Base-by-base conservation (phyloP, 352 stramenopile species). In the Phytopythium boreale region DNA sequence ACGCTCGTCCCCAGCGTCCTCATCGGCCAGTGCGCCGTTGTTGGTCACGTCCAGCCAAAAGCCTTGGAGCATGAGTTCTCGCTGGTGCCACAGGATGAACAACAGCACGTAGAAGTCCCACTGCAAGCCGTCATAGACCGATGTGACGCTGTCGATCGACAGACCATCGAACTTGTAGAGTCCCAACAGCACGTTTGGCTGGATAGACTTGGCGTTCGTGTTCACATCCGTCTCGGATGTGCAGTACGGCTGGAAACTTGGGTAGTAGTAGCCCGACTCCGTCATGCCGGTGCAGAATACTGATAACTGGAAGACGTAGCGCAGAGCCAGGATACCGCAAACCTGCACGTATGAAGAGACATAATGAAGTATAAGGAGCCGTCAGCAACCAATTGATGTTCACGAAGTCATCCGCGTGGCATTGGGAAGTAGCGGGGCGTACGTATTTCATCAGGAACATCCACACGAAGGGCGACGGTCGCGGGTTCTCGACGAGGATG, bases 131-230 rank as follows among this genome's bases (percentile, higher is more conserved):
- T 72, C 66, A 27, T 89, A 89, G 22, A 91, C 84, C 0, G 74
- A 77, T 11, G 64, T 84, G 41, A 87, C 64, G 26, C 63, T 70
- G n/a, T 79, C 53, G 15, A 89, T 81, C 26, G 80, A 77, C 47
- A 72, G 74, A 0, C 86, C 88, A 46, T 96, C 86, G 29, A 93
- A 95, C 66, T 96, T 96, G 72, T 93, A 96, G 31, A 96, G 59
- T 3, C 88, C 88, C 55, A 95, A 69, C n/a, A 95, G 59, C 14
- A 95, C 83, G 24, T 91, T 80, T 0, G 83, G 80, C 56, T 95
- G 88, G 37, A 96, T 88, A 14, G 84, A 66, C 50, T 89, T 83
- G 12, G 79, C 74, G 52, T 84, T 83, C 17, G 61, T 82, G 53
- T 59, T 37, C 69, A 76, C 61, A 67, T 66, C 53, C 61, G 56